Conservation (phyloP, 345 rosid genomes). For the Eucalyptus sp. region DNA sequence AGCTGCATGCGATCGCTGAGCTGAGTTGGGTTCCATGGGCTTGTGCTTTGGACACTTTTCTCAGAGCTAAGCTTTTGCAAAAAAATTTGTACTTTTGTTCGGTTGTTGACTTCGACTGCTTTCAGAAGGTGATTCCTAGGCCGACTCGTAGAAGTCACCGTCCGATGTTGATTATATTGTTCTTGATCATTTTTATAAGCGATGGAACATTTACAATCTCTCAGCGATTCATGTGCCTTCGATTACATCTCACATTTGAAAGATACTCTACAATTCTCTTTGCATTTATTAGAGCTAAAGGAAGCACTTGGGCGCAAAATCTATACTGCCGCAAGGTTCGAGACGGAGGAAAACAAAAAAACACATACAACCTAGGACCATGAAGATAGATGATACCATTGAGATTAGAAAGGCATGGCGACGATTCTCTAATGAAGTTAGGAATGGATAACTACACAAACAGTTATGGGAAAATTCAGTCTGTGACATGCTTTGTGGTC, state of each 20-base stretch:
- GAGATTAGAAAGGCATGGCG: fast-evolving
- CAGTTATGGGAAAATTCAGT: too few species aligned
- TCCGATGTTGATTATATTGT: not conserved
- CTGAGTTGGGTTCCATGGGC: not conserved
- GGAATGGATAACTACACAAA: too few species aligned
- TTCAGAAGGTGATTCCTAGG: not conserved
- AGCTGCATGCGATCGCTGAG: not conserved
- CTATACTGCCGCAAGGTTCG: not conserved
- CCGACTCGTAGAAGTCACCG: too few species aligned
- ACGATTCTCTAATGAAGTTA: not conserved
- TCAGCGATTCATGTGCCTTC: not conserved
- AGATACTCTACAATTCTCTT: not conserved
- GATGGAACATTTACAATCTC: not conserved
- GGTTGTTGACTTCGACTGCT: not conserved
- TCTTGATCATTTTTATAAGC: not conserved
- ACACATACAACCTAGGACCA: not conserved
- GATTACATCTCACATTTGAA: not conserved
- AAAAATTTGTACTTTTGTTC: fast-evolving
- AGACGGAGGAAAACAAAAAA: not conserved
- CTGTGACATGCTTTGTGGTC: too few species aligned
- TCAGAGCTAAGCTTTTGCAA: not conserved
- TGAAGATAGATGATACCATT: not conserved
- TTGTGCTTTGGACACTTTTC: not conserved
- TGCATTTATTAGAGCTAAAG: not conserved
- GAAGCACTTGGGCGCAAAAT: not conserved